Evolutionary conservation across 352 stramenopile genomes (phyloP), one percentile per base, ranked within the genome.

Genomic region (Phytophthora litchii): DNA sequence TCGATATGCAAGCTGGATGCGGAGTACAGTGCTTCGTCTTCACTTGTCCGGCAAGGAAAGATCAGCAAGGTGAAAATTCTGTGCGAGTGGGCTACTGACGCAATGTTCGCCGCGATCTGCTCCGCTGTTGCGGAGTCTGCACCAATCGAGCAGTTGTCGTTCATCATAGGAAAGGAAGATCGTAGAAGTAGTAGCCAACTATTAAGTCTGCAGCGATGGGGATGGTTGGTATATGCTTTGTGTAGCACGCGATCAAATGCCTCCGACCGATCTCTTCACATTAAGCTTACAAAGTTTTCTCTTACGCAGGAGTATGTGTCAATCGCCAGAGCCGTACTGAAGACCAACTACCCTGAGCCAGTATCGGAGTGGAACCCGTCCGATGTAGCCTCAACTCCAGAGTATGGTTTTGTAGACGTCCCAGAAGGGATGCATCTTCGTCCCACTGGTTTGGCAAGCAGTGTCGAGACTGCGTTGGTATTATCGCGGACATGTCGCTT

Each of bases 311-410:
- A 47, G 13, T 47, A 32, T 12, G 19, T 47, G 12, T 35, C 41
- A 12, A 1, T 47, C 20, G 25, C 41, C 27, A 12, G 10, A 20
- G 11, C 13, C 21, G 41, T 47, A 10, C 20, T 47, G 12, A 31
- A 17, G 27, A 34, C 41, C 11, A 47, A 47, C 20, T 47, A 47
- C 7, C 41, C 41, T 32, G 41, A 47, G 17, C 41, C 41, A 47
- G 13, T 47, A 27, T 5, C 23, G 23, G 23, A 27, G 23, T 27
- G 23, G 23, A 27, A 27, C 2, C 13, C 3, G 8, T 8, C 12
- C 4, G 41, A 27, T 34, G 4, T 23, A 32, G 16, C 21, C 7
- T 12, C 17, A 32, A 9, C 41, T 34, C 41, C 19, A 21, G 43
- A 50, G n/a, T 50, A 50, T 34, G 43, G 43, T 4, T 50, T 37